These are phyloP conservation scores for Blastobotrys muscicola DNA, from an alignment of 805 yeast genomes.

Conservation along the genomic window DNA sequence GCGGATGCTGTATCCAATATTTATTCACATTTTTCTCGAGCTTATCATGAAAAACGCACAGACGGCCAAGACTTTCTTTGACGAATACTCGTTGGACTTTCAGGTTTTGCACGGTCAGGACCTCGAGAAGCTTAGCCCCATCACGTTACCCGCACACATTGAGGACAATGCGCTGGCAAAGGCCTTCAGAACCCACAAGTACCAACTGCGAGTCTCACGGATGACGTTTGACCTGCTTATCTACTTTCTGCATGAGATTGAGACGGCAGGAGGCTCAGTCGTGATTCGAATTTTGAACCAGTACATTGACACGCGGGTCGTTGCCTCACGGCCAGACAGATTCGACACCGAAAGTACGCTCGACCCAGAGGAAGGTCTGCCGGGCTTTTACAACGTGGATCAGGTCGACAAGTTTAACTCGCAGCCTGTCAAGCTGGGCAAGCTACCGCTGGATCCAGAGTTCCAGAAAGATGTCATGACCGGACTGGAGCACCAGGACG, in stretches of 20 bases:
- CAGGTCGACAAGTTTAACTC: conserved; percentile 56
- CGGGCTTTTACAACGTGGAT: conserved; percentile 28
- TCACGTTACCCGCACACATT: conserved; percentile 71
- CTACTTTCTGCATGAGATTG: conserved; percentile 85
- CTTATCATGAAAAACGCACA: conserved; percentile 56
- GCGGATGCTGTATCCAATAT: conserved; percentile 82
- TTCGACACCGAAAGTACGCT: conserved; percentile 28
- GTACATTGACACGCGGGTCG: conserved; percentile 43
- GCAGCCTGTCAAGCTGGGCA: conserved; percentile 71
- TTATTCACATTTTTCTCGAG: conserved; percentile 78
- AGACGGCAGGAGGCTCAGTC: conserved; percentile 82
- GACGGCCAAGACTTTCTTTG: conserved; percentile 63
- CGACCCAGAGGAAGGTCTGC: conserved; percentile 35
- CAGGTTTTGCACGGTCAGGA: conserved; percentile 69
- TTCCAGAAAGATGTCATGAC: conserved; percentile 76
- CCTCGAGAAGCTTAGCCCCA: conserved; percentile 57
- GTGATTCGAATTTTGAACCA: conserved; percentile 80
- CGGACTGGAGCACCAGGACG: conserved; percentile 68
- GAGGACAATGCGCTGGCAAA: conserved; percentile 75
- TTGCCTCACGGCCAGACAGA: conserved; percentile 28
- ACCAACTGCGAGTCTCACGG: conserved; percentile 64
- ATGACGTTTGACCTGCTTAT: conserved; percentile 77
- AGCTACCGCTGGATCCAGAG: conserved; percentile 78
- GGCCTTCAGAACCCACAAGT: conserved; percentile 63
- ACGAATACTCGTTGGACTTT: conserved; percentile 66